Percentiles rank a stretch among this genome's conserved stretches.
phyloP scores from a whole-genome alignment of 148 eudicot genomes.

The Heliosperma pusillum region DNA sequence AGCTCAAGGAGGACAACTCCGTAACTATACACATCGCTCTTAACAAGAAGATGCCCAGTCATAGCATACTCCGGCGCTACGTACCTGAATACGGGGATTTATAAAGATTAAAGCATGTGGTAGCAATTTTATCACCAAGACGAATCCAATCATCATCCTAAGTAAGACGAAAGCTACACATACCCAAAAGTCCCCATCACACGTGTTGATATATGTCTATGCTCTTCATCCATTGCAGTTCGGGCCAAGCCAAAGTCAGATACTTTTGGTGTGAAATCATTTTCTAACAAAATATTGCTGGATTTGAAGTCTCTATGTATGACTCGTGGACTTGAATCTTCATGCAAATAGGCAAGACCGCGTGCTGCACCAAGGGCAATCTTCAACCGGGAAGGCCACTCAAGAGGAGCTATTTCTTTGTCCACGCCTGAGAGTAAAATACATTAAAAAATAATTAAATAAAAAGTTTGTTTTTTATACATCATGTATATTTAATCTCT shows the following conservation, averaged over 20 bases:
- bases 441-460: not conserved
- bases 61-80: too few species aligned
- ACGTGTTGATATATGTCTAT: conserved; percentile 76
- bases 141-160: not conserved
- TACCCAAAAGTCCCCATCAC: conserved; percentile 99
- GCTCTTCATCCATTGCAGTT: conserved; percentile 66
- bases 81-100: conserved; percentile 54
- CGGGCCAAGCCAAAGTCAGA: conserved; percentile 98
- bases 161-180: not conserved
- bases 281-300: conserved; percentile 85
- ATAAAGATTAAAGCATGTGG: too few species aligned
- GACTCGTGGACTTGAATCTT: conserved; percentile 94
- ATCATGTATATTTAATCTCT: not conserved
- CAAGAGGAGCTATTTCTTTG: conserved; percentile 66
- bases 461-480: not conserved
- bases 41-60: too few species aligned
- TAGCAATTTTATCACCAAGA: not conserved
- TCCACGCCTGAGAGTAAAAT: conserved; percentile 47
- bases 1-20: too few species aligned
- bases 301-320: conserved; percentile 96
- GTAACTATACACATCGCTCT: too few species aligned
- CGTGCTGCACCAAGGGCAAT: conserved; percentile 96
- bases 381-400: conserved; percentile 74
- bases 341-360: conserved; percentile 92
- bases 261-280: conserved; percentile 93